Percentiles rank a stretch among this genome's conserved stretches.
These are phyloP conservation scores for Paramyrothecium sp. DNA, from an alignment of 2,329 filamentous ascomycete species.

Conservation along the genomic window DNA sequence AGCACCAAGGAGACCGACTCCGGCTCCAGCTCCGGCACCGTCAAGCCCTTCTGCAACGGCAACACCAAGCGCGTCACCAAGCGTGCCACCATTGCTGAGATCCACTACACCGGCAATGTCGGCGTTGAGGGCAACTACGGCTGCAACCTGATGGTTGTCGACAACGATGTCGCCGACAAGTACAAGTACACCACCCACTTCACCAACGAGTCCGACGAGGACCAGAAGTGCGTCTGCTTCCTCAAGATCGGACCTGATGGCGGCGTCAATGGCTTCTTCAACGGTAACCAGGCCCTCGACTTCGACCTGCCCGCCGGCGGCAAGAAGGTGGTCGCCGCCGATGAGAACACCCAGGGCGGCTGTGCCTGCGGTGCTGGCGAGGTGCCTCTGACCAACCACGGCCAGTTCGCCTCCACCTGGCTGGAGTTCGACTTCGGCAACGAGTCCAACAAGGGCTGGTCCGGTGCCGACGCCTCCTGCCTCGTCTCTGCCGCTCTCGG, in stretches of 20 bases:
- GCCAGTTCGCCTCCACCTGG: conserved; percentile 46
- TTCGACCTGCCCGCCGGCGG: conserved; percentile 38
- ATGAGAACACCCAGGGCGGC: conserved; percentile 46
- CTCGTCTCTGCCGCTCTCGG: conserved; percentile 38
- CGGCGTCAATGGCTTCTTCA: conserved; percentile 48
- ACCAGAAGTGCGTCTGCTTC: conserved; percentile 41
- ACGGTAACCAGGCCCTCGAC: conserved; percentile 33
- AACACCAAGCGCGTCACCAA: conserved; percentile 45
- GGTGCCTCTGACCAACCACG: conserved; percentile 32
- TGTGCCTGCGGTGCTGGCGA: conserved; percentile 38
- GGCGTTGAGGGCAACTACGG: conserved; percentile 40
- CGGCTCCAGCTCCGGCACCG: conserved; percentile 11
- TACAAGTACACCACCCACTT: conserved; percentile 46
- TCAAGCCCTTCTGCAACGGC: conserved; percentile 33
- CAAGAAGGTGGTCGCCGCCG: conserved; percentile 41
- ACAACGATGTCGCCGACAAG: conserved; percentile 27
- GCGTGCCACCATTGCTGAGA: conserved; percentile 45
- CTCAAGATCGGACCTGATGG: conserved; percentile 51
- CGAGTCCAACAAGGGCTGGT: conserved; percentile 44
- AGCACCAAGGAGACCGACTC: conserved; percentile 6
- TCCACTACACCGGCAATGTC: conserved; percentile 46
- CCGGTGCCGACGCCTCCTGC: conserved; percentile 49
- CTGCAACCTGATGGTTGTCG: conserved; percentile 51
- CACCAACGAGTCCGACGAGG: conserved; percentile 31
- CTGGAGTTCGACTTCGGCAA: conserved; percentile 49